Conservation (phyloP, 805 yeast genomes). For the Blastobotrys terrestris region DNA sequence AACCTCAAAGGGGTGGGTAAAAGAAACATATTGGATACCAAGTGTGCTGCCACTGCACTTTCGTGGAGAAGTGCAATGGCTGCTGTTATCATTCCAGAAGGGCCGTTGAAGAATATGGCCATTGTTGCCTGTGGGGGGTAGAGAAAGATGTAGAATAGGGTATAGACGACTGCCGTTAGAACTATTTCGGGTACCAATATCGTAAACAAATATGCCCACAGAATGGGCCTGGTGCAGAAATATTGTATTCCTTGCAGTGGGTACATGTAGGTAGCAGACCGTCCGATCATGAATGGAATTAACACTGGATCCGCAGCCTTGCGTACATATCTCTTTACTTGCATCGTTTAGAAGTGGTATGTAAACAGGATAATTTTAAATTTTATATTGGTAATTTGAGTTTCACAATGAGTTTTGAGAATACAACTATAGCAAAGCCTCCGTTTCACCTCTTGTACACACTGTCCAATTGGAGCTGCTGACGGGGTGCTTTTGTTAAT, state of each 20-base stretch:
- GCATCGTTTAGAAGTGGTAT: background rate
- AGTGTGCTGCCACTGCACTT: constrained; percentile 37
- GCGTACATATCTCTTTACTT: background rate
- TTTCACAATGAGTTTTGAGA: too few species aligned
- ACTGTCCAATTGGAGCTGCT: too few species aligned
- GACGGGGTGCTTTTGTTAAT: too few species aligned
- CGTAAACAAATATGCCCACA: constrained; percentile 44
- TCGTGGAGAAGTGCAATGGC: constrained; percentile 41
- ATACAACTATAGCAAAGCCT: too few species aligned
- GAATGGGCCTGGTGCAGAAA: constrained; percentile 35
- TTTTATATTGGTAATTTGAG: too few species aligned
- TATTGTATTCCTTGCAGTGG: constrained; percentile 39
- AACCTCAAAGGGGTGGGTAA: constrained; percentile 43
- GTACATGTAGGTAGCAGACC: constrained; percentile 27
- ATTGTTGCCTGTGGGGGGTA: constrained; percentile 42
- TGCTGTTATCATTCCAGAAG: constrained; percentile 44
- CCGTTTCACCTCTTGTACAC: too few species aligned
- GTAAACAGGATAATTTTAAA: background rate
- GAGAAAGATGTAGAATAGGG: constrained; percentile 33
- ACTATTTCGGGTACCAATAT: constrained; percentile 42
- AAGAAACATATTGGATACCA: constrained; percentile 38
- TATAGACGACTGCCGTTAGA: constrained; percentile 34
- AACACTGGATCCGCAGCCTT: constrained; percentile 19
- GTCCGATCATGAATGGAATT: constrained; percentile 20
- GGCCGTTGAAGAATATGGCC: constrained; percentile 42